Evolutionary conservation across 2,329 filamentous ascomycete species (phyloP).

Genomic region (Lomentospora prolificans): DNA sequence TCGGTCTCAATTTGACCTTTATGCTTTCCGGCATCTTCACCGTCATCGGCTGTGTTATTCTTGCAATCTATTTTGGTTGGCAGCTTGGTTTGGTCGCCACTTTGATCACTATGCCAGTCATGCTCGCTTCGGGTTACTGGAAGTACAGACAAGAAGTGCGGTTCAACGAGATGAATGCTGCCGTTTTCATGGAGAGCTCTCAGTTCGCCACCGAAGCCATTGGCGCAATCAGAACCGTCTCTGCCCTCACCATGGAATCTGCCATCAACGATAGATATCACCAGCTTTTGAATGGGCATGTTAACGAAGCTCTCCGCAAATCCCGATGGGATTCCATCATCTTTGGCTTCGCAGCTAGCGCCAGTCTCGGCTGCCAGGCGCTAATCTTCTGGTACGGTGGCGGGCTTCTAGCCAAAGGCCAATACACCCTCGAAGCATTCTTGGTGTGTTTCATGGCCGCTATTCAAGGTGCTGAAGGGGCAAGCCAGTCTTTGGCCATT

Average conservation of each 20-base stretch:
- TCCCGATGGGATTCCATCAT: slow-evolving; percentile 53
- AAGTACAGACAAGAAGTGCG: slow-evolving; percentile 49
- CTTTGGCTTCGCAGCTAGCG: slow-evolving; percentile 60
- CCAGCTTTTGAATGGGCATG: slow-evolving; percentile 46
- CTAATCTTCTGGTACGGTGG: slow-evolving; percentile 60
- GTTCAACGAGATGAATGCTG: slow-evolving; percentile 59
- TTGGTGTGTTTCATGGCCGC: slow-evolving; percentile 55
- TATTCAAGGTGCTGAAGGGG: slow-evolving; percentile 56
- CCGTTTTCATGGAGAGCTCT: slow-evolving; percentile 61
- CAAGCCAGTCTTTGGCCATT: slow-evolving; percentile 58
- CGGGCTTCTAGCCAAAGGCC: slow-evolving; percentile 41
- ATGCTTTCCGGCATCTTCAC: slow-evolving; percentile 50
- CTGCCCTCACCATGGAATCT: slow-evolving; percentile 60
- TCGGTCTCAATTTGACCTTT: slow-evolving; percentile 54
- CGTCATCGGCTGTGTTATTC: slow-evolving; percentile 52
- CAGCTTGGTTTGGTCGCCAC: slow-evolving; percentile 61
- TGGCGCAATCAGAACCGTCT: slow-evolving; percentile 62
- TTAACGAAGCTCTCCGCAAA: slow-evolving; percentile 48
- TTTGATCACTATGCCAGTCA: slow-evolving; percentile 47
- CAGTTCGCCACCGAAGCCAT: slow-evolving; percentile 68
- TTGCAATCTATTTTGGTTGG: slow-evolving; percentile 67
- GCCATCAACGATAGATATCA: slow-evolving; percentile 53
- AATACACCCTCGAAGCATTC: slow-evolving; percentile 38
- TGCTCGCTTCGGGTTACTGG: slow-evolving; percentile 37
- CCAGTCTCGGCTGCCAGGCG: slow-evolving; percentile 53